Percentiles rank a stretch among this genome's conserved stretches.
phyloP scores from a whole-genome alignment of 1,284 basidiomycete species.

The Cystobasidium pallidum region DNA sequence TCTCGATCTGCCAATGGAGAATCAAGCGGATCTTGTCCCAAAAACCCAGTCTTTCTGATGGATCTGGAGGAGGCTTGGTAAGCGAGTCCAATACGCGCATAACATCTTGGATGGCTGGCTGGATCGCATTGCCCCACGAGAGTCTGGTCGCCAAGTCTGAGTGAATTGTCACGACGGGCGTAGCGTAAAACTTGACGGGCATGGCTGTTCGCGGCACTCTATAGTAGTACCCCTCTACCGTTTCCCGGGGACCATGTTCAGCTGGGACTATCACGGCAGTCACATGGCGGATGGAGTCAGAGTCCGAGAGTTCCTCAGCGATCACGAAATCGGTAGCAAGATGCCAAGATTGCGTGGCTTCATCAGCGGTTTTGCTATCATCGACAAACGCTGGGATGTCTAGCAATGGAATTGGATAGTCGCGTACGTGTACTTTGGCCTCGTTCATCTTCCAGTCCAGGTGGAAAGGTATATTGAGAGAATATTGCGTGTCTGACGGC shows the following conservation, averaged over 20 bases:
- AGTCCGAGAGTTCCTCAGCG: constrained; percentile 82
- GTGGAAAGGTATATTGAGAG: constrained; percentile 81
- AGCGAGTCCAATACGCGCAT: constrained; percentile 81
- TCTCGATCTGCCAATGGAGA: constrained; percentile 78
- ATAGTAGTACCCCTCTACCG: constrained; percentile 61
- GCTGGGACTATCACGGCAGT: constrained; percentile 66
- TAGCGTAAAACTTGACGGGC: constrained; percentile 91
- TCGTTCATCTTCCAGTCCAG: constrained; percentile 71
- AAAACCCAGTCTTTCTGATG: constrained; percentile 85
- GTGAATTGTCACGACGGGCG: constrained; percentile 70
- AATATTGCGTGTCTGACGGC: constrained; percentile 72
- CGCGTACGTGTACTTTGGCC: constrained; percentile 71
- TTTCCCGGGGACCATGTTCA: constrained; percentile 55
- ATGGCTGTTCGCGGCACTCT: constrained; percentile 87
- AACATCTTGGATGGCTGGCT: constrained; percentile 83
- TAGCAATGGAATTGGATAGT: constrained; percentile 65
- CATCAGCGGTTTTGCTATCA: constrained; percentile 53
- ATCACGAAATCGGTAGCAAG: constrained; percentile 82
- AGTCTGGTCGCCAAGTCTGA: constrained; percentile 73
- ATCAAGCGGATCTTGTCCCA: constrained; percentile 92
- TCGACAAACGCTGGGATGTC: constrained; percentile 57
- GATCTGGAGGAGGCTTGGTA: constrained; percentile 77
- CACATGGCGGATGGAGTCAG: constrained; percentile 73
- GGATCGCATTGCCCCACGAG: constrained; percentile 88
- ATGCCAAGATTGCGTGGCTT: constrained; percentile 60